phyloP scores from a whole-genome alignment of 192 early-diverging fungal genomes.

The Paraglomus brasilianum region DNA sequence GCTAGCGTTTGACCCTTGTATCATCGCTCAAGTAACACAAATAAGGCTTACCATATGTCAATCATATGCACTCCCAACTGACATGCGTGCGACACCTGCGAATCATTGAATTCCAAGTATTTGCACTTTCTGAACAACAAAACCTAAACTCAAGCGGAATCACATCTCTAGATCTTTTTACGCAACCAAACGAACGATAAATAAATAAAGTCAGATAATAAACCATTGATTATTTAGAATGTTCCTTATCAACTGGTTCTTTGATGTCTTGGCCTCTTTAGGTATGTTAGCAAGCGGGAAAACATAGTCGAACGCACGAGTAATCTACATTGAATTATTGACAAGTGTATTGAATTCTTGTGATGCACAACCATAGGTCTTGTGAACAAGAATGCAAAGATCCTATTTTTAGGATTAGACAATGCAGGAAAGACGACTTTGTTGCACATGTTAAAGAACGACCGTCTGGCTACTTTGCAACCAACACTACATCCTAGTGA shows the following conservation, averaged over 20 bases:
- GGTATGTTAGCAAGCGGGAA: conserved; percentile 59
- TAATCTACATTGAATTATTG: neutral
- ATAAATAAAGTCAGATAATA: too few species aligned
- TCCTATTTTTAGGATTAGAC: conserved; percentile 97
- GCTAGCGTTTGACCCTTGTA: neutral
- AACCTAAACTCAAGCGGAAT: neutral
- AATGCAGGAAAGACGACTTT: conserved; percentile 99
- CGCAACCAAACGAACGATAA: neutral
- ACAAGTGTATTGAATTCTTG: neutral
- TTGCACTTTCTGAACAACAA: neutral
- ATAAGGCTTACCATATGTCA: neutral
- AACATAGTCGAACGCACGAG: neutral
- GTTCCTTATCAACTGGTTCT: conserved; percentile 99
- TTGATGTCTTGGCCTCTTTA: conserved; percentile 82
- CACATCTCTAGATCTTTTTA: neutral
- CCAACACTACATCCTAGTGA: conserved; percentile 98
- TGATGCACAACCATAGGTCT: conserved; percentile 63
- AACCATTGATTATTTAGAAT: conserved; percentile 47
- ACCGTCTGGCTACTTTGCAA: conserved; percentile 88
- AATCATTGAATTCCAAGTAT: neutral
- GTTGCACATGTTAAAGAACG: conserved; percentile 99
- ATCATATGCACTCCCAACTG: neutral
- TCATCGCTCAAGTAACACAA: neutral
- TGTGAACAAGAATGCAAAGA: conserved; percentile 98
- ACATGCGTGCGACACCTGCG: neutral